Percentiles rank a stretch among this genome's conserved stretches.
These are phyloP conservation scores for Rhodotorula kratochvilovae DNA, from an alignment of 768 basidiomycete genomes.

Conservation along the genomic window DNA sequence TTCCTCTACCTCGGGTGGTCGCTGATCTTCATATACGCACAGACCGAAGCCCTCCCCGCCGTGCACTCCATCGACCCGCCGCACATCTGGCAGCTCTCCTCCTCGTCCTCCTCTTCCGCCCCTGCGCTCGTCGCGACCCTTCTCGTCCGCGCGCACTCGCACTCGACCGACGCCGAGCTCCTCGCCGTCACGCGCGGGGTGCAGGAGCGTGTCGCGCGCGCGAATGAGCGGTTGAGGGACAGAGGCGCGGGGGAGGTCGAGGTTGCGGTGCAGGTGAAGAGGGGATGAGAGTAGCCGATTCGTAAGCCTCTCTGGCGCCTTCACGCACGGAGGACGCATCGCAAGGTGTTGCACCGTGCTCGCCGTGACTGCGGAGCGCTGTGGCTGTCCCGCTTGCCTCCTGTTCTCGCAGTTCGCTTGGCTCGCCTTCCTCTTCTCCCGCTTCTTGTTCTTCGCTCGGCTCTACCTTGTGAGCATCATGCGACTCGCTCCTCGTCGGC, in stretches of 20 bases:
- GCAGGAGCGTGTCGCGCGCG: neutral
- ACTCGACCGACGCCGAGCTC: neutral
- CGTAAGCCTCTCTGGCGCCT: no score
- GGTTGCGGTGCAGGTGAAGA: neutral
- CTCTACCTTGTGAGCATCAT: no score
- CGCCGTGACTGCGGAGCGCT: no score
- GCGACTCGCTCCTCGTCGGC: no score
- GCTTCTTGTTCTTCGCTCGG: no score
- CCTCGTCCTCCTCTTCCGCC: conserved; percentile 6
- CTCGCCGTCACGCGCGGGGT: neutral
- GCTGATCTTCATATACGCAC: neutral
- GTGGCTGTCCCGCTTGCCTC: no score
- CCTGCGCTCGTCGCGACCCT: neutral
- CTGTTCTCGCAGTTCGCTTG: no score
- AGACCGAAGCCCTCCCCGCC: conserved; percentile 80
- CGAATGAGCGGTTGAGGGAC: neutral
- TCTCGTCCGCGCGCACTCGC: neutral
- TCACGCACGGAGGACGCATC: no score
- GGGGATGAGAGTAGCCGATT: no score
- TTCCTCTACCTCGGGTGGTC: no score
- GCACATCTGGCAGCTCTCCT: conserved; percentile 77
- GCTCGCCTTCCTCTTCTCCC: no score
- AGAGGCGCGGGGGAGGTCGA: neutral
- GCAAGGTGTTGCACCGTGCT: no score
- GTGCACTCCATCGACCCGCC: conserved; percentile 78